A percentile compares a stretch with the other conserved stretches of the same genome.
Evolutionary conservation across 257 asterid species (phyloP).

Genomic region (Anisodus acutangulus): DNA sequence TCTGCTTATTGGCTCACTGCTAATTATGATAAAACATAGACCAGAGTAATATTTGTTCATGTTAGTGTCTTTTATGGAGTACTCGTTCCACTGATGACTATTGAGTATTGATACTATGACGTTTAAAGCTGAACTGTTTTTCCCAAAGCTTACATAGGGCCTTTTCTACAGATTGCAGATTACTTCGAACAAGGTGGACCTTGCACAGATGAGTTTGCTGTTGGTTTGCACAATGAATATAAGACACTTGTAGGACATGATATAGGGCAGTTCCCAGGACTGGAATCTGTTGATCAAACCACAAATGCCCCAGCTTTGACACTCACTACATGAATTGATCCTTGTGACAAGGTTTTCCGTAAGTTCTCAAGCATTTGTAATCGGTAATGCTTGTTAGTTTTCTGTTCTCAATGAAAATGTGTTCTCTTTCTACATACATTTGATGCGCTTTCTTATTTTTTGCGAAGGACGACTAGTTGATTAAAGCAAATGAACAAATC

Average conservation of each 20-base stretch:
- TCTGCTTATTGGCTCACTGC: conserved; percentile 20
- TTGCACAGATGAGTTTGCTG: conserved; percentile 77
- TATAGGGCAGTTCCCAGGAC: conserved; percentile 91
- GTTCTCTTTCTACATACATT: not conserved
- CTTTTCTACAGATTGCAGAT: conserved; percentile 74
- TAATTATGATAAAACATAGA: not conserved
- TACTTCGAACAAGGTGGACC: conserved; percentile 75
- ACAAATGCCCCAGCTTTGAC: conserved; percentile 47
- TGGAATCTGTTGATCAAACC: conserved; percentile 53
- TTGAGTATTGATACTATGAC: not conserved
- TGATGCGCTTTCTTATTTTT: not conserved
- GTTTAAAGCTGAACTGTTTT: not conserved
- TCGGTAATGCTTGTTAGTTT: not conserved
- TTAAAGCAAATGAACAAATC: conserved; percentile 4
- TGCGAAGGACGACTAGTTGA: conserved; percentile 25
- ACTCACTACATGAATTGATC: conserved; percentile 46
- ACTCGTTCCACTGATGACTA: not conserved
- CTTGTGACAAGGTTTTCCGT: not conserved
- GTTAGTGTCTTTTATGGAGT: not conserved
- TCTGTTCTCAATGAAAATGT: not conserved
- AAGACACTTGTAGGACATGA: conserved; percentile 73
- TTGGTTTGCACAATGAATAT: conserved; percentile 68
- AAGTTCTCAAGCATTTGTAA: not conserved
- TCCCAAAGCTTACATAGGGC: not conserved
- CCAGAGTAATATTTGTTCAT: conserved; percentile 7